phyloP scores from a whole-genome alignment of 148 eudicot species.

The Agrostemma githago region DNA sequence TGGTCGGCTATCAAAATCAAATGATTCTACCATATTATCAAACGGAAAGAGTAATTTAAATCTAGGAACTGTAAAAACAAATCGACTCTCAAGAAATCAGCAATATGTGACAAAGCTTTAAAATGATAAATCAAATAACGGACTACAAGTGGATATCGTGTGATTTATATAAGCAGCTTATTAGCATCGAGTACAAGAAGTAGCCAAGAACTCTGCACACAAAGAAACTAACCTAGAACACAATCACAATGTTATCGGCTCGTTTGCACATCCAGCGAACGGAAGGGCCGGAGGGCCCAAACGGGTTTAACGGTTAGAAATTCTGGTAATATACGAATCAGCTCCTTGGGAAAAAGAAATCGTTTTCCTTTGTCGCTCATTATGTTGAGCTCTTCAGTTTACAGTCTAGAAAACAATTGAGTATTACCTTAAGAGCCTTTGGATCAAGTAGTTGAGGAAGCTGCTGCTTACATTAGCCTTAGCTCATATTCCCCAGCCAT shows the following conservation, averaged over 20 bases:
- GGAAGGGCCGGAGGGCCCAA: neutral
- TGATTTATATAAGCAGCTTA: neutral
- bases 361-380: neutral
- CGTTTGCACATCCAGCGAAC: conserved; percentile 11
- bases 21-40: too few species aligned
- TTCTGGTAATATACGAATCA: neutral
- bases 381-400: neutral
- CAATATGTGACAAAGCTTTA: neutral
- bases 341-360: conserved; percentile 2
- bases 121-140: neutral
- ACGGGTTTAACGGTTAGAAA: neutral
- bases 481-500: conserved; percentile 69
- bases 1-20: too few species aligned
- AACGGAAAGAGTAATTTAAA: too few species aligned
- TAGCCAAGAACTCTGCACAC: conserved; percentile 16
- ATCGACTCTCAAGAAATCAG: too few species aligned
- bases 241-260: conserved; percentile 7
- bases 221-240: conserved; percentile 5
- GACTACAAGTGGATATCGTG: neutral
- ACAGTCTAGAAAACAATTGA: neutral
- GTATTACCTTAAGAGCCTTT: conserved; percentile 5
- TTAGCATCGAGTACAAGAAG: neutral
- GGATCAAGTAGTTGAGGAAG: conserved; percentile 6
- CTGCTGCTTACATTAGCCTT: conserved; percentile 31
- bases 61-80: too few species aligned